Base-by-base conservation (phyloP, 148 eudicot species). In the Polygonum aviculare region DNA sequence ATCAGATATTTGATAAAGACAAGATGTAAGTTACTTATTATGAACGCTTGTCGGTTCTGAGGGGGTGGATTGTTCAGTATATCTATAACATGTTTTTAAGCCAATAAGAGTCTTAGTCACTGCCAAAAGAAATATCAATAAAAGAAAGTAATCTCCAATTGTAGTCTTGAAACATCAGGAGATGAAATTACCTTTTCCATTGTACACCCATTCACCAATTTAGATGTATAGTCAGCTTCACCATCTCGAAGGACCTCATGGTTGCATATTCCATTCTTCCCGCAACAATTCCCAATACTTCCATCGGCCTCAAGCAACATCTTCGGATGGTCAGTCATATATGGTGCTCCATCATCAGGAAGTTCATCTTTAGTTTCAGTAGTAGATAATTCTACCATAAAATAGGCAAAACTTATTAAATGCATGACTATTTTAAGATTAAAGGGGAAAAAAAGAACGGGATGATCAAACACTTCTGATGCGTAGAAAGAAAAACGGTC, bases 201-300 rank as follows among this genome's bases (percentile, higher is more conserved):
- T 44, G 88, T 69, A 72, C 79, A 88, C 81, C 76, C 78, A 69
- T 81, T 81, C 39, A 78, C 71, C 59, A 63, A 76, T 71, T 74
- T 65, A 11, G 86, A 79, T 74, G 70, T 80, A 72, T 83, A 73
- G 35, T 83, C 83, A 54, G 77, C 47, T 52, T 76, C 87, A 49
- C 91, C 88, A 71, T 89, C 89, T 74, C 83, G 88, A 80, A 95
- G 97, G 81, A 92, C 93, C 87, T 92, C 92, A 69, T 90, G 91
- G 80, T 88, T 86, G 79, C 91, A 95, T 71, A 95, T 89, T 69
- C 91, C 98, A 71, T 89, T 84, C 60, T 82, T 80, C 44, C 93
- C 98, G 79, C 91, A 85, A 77, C 94, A 95, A 76, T 79, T 79
- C 47, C 82, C 90, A 54, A 78, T 81, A 79, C 80, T 80, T 38